Conservation (phyloP, 495 filamentous ascomycete genomes). For the Amniculicola lignicola region DNA sequence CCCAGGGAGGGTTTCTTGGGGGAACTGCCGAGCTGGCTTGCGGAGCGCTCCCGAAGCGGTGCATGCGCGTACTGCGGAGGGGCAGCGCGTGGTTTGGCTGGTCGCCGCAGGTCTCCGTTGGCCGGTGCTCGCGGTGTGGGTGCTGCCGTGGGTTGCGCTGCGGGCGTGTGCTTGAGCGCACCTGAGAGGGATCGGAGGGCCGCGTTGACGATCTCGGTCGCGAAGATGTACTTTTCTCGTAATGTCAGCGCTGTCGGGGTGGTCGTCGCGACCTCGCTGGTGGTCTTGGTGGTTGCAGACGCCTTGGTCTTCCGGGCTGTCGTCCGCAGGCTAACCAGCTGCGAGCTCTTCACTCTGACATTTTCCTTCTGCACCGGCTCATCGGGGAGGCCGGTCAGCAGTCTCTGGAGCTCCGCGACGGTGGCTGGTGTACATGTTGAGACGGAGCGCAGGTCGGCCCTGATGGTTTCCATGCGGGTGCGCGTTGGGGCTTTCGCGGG, state of each 20-base stretch:
- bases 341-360: conserved; percentile 18
- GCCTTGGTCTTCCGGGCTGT: conserved; percentile 20
- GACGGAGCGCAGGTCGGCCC: conserved; percentile 49
- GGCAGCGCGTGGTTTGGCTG: conserved; percentile 3
- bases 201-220: conserved; percentile 77
- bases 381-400: background rate
- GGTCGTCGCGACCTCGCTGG: conserved; percentile 25
- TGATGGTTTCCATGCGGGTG: conserved; percentile 38
- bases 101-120: conserved; percentile 19
- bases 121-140: conserved; percentile 15
- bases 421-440: conserved; percentile 51
- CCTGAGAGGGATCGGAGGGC: conserved; percentile 67
- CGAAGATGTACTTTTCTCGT: conserved; percentile 66
- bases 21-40: conserved; percentile 27
- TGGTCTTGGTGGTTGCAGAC: conserved; percentile 10
- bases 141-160: conserved; percentile 3
- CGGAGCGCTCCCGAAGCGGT: conserved; percentile 29
- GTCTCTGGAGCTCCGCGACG: conserved; percentile 36
- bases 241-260: conserved; percentile 46
- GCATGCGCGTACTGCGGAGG: conserved; percentile 5
- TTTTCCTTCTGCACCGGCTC: conserved; percentile 23
- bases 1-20: conserved; percentile 30
- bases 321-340: conserved; percentile 8
- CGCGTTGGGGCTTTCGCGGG: conserved; percentile 20
- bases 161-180: conserved; percentile 56